Conservation (phyloP, 345 rosid species). For the Eucalyptus paniculata region DNA sequence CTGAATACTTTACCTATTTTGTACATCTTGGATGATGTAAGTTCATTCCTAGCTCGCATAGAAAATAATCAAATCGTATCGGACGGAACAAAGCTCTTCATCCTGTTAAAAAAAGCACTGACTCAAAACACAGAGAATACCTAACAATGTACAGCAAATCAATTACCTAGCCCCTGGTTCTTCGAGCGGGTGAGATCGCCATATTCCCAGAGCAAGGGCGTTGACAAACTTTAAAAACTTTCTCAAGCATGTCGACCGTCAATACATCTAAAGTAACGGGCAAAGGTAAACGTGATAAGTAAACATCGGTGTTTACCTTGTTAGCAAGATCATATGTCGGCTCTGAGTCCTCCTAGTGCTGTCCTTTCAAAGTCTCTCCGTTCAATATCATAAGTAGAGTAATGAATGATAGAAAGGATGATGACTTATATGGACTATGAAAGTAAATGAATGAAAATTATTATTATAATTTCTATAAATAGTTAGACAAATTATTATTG, state of each 20-base stretch:
- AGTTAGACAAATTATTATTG: too few relatives aligned
- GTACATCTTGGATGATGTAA: too few relatives aligned
- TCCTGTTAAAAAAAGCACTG: slow-evolving; percentile 19
- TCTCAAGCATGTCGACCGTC: background rate
- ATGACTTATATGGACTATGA: too few relatives aligned
- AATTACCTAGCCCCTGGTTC: background rate
- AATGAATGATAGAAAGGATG: too few relatives aligned
- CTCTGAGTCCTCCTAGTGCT: too few relatives aligned
- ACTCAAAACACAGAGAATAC: background rate
- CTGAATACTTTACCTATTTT: too few relatives aligned
- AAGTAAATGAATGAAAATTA: too few relatives aligned
- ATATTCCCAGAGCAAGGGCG: background rate
- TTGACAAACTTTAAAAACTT: background rate
- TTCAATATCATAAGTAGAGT: too few relatives aligned
- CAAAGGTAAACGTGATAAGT: background rate
- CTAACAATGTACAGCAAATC: background rate
- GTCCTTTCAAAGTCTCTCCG: too few relatives aligned
- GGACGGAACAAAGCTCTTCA: slow-evolving; percentile 81
- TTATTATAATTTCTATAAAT: too few relatives aligned
- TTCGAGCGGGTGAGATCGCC: background rate
- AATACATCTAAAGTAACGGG: background rate
- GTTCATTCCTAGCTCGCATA: too few relatives aligned
- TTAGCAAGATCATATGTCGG: slow-evolving; percentile 51
- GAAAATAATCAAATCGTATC: slow-evolving; percentile 22
- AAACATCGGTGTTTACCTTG: slow-evolving; percentile 33